Percentiles rank a stretch among this genome's conserved stretches.
phyloP scores from a whole-genome alignment of 2,329 filamentous ascomycete genomes.

The Exophiala aquamarina region DNA sequence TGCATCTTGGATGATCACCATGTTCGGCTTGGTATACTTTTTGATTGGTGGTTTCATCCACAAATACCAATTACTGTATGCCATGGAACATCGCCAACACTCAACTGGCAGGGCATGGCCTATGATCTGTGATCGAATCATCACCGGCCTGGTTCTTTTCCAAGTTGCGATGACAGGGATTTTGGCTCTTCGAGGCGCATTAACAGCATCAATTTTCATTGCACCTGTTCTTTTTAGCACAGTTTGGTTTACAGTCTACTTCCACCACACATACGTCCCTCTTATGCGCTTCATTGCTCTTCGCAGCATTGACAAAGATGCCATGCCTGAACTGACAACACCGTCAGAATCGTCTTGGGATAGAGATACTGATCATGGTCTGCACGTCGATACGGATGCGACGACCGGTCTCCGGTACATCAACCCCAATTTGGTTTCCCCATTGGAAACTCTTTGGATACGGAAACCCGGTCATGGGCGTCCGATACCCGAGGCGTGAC shows the following conservation, averaged over 20 bases:
- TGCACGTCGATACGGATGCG: slow-evolving; percentile 41
- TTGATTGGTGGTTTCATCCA: slow-evolving; percentile 80
- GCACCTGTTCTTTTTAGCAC: slow-evolving; percentile 76
- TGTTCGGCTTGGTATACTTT: slow-evolving; percentile 79
- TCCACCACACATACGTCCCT: slow-evolving; percentile 76
- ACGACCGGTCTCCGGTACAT: slow-evolving; percentile 45
- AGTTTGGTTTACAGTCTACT: slow-evolving; percentile 87
- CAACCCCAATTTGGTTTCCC: slow-evolving; percentile 46
- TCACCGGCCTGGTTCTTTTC: slow-evolving; percentile 83
- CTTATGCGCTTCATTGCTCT: slow-evolving; percentile 91
- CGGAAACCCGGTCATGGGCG: slow-evolving; percentile 21
- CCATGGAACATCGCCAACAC: slow-evolving; percentile 96
- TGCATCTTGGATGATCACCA: slow-evolving; percentile 75
- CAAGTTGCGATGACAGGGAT: slow-evolving; percentile 89
- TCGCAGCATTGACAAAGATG: slow-evolving; percentile 71
- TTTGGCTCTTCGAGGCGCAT: slow-evolving; percentile 71
- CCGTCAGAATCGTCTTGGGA: slow-evolving; percentile 40
- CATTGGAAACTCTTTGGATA: slow-evolving; percentile 46
- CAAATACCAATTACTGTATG: slow-evolving; percentile 96
- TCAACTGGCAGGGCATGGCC: slow-evolving; percentile 92
- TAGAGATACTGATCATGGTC: slow-evolving; percentile 42
- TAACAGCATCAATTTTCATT: slow-evolving; percentile 70
- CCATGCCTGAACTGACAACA: slow-evolving; percentile 38
- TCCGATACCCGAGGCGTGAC: slow-evolving; percentile 1
- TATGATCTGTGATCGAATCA: slow-evolving; percentile 90